Evolutionary conservation across 2,329 filamentous ascomycete species (phyloP), one percentile per base, ranked within the genome.

Genomic region (Tolypocladium ophioglossoides): DNA sequence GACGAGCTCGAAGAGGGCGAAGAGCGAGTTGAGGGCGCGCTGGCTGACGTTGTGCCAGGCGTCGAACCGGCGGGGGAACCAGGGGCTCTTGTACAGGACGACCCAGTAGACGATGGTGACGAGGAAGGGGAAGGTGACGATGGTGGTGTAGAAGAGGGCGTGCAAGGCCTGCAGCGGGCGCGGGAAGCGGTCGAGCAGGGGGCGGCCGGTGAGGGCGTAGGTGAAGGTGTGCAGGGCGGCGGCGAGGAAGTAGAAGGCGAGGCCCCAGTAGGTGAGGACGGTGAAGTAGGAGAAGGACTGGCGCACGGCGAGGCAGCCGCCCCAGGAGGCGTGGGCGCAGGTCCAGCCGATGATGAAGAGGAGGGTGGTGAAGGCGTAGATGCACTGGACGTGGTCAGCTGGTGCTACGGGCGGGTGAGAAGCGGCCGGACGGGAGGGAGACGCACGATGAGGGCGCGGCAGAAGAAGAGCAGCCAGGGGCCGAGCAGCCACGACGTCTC

Each of bases 241-340:
- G 63, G 85, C 73, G 54, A 84, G 75, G 66, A 86, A 85, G 75
- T 95, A 95, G 72, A 91, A 92, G 27, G 80, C 84, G 38, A 92
- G 72, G 2, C 88, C 88, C 87, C 87, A 94, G 76, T 86, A 94
- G 11, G 86, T 89, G 55, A 94, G 74, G 63, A 84, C 76, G 32
- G 90, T 95, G 74, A 95, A 95, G 76, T 83, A 95, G 62, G 84
- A 89, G 74, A 95, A 94, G 48, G 78, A 78, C 48, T 74, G 70
- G 52, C 74, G 72, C 30, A 80, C 78, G 1, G 63, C 64, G 37
- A 64, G 59, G 64, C 76, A 78, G 50, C 77, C 72, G 56, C 72
- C 72, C 12, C 64, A 60, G 1, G 57, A 52, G 37, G 69, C 66
- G 65, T 81, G 76, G n/a, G 75, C 71, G 63, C 83, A 83, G 56